Percentiles rank a stretch among this genome's conserved stretches.
These are phyloP conservation scores for Trichosanthes truncata DNA, from an alignment of 306 rosid genomes.

Conservation along the genomic window DNA sequence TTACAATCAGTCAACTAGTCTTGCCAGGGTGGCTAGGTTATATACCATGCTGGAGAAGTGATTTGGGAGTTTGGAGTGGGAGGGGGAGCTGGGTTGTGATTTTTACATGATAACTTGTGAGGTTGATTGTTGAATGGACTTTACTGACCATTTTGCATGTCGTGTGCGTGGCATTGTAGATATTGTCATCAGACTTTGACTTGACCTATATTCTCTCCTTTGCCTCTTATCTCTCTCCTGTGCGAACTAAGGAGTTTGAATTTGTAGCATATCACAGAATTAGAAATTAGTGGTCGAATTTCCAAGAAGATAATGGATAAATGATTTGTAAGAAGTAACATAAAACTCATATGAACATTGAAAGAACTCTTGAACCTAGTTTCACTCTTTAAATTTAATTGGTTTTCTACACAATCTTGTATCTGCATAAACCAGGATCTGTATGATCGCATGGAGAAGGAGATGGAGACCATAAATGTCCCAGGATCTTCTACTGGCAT, in stretches of 20 bases:
- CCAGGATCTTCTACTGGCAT: slow-evolving; percentile 34
- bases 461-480: slow-evolving; percentile 56
- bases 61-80: background rate
- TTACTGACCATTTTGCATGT: background rate
- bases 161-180: background rate
- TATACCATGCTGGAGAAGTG: background rate
- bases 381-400: background rate
- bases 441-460: slow-evolving; percentile 62
- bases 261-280: background rate
- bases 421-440: slow-evolving; percentile 45
- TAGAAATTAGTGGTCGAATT: background rate
- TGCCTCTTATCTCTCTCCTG: background rate
- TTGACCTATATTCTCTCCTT: background rate
- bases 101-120: background rate
- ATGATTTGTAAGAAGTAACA: background rate
- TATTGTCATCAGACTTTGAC: background rate
- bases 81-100: slow-evolving; percentile 5
- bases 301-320: background rate
- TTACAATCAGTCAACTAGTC: background rate
- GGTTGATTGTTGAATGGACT: slow-evolving; percentile 1
- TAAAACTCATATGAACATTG: background rate
- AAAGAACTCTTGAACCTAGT: background rate
- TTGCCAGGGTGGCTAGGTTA: background rate
- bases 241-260: background rate
- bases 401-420: background rate